Percentiles rank a stretch among this genome's conserved stretches.
Evolutionary conservation across 73 alveolate species (phyloP).

Genomic region (Paramecium sonneborni): DNA sequence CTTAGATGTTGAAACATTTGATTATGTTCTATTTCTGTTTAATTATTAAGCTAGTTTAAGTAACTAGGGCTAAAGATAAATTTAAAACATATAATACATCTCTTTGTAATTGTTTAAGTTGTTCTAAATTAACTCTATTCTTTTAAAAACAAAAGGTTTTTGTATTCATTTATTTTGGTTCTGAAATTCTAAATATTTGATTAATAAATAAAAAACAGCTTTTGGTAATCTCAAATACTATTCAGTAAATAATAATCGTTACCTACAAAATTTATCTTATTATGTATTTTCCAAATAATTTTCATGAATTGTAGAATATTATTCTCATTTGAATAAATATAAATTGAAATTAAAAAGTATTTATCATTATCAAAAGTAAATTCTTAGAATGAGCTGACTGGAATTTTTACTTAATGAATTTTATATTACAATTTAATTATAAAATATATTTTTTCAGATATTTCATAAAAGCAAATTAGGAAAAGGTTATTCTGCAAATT

Average conservation of each 20-base stretch:
- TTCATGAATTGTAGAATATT: no score
- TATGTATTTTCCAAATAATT: no score
- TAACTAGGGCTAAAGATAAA: neutral
- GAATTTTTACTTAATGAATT: no score
- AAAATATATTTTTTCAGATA: neutral
- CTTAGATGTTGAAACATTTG: neutral
- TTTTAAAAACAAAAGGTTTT: neutral
- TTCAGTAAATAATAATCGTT: no score
- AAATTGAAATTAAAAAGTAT: no score
- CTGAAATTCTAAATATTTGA: neutral
- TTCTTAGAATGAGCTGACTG: no score
- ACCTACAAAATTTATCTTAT: no score
- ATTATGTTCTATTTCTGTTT: neutral
- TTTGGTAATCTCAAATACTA: neutral
- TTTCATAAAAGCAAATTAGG: slow-evolving; percentile 4
- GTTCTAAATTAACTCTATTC: neutral
- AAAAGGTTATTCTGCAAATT: neutral
- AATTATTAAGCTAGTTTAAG: neutral
- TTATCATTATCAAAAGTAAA: no score
- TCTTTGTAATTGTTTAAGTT: neutral
- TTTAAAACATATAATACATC: neutral
- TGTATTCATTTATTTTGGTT: neutral
- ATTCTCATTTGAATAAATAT: no score
- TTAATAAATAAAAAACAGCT: neutral
- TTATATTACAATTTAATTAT: neutral